Percentiles rank a stretch among this genome's conserved stretches.
phyloP scores from a whole-genome alignment of 345 rosid genomes.

The Populus alba region DNA sequence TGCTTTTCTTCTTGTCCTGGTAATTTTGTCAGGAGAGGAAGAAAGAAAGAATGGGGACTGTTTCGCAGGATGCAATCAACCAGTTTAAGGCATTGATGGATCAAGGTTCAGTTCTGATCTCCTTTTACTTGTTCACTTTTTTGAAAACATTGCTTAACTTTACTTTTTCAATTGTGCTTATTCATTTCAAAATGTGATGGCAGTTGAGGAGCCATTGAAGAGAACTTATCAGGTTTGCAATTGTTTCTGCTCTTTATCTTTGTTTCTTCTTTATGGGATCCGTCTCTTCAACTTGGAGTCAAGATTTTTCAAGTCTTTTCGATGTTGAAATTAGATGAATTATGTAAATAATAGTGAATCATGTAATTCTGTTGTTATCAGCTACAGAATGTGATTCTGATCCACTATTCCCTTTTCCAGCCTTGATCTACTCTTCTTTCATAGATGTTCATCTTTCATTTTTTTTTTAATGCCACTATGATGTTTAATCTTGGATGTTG shows the following conservation, averaged over 20 bases:
- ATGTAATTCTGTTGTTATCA: background rate
- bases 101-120: constrained; percentile 31
- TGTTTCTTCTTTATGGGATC: constrained; percentile 17
- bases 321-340: background rate
- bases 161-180: background rate
- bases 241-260: background rate
- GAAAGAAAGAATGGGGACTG: constrained; percentile 34
- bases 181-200: constrained; percentile 16
- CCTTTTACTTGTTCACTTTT: background rate
- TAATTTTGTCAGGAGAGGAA: background rate
- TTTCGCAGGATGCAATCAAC: constrained; percentile 46
- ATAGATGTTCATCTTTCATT: background rate
- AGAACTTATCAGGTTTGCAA: constrained; percentile 52
- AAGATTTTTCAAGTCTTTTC: constrained; percentile 4
- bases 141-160: background rate
- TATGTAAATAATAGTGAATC: background rate
- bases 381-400: constrained; percentile 1
- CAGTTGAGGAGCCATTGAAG: constrained; percentile 65
- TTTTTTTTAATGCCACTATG: background rate
- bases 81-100: constrained; percentile 53
- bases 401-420: background rate
- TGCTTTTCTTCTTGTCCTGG: constrained; percentile 4
- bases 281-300: constrained; percentile 3
- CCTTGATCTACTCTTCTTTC: background rate
- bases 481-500: background rate